Base-by-base conservation (phyloP, 2,329 filamentous ascomycete genomes). In the Alternaria consortialis region DNA sequence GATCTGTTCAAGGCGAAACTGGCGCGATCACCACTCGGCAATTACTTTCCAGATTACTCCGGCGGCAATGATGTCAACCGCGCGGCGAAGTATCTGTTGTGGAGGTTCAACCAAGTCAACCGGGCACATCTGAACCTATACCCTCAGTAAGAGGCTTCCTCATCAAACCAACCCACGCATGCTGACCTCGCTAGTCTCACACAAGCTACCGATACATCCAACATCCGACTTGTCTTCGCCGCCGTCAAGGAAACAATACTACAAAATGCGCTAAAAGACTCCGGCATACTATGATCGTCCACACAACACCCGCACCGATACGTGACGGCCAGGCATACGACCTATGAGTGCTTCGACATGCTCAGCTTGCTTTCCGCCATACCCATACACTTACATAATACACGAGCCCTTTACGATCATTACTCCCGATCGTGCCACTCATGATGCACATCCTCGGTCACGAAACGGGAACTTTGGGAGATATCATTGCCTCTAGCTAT, bases 71-170 rank as follows among this genome's bases (percentile, higher is more conserved):
- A 99, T 80, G 94, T 98, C 74, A 98, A 98, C 79, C 93, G 97
- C 77, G 95, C 95, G 5, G 95, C 95, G 56, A 99, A 99, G 79
- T 99, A 99, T 76, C 85, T 99, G 31, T 85, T 99, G 8, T 99
- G 95, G 95, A 89, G 95, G 74, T 99, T 99, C 80, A 99, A 98
- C 73, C 95, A 99, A 81, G 95, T 99, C 66, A 99, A 99, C 77
- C 86, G 95, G 61, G 94, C 94, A 51, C 94, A 98, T 80, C 84
- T 99, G 44, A 98, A 98, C 75, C 85, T 99, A 56, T 99, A 98
- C 79, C 95, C 95, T 77, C 95, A 99, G 95, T 87, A 60, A 63
- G 60, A 53, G 23, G 11, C 52, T 29, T 29, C 3, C 40, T 53
- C n/a, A 27, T 50, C 25, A 11, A 8, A 7, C 44, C 9, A 32